Conservation (phyloP, 2,329 filamentous ascomycete species). For the Ophiognomonia clavigignenti-juglandacearum region DNA sequence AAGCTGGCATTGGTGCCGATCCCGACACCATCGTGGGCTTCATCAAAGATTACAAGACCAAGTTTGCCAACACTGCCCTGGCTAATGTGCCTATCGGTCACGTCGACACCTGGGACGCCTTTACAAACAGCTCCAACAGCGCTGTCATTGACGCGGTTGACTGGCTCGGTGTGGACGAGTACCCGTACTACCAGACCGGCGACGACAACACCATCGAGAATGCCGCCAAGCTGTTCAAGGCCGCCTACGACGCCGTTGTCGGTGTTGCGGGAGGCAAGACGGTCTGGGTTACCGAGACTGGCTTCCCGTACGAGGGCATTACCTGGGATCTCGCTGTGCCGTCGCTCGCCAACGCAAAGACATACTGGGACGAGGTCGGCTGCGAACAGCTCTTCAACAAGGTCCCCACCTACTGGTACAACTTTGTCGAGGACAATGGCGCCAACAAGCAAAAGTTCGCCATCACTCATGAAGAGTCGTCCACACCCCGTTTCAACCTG, state of each 20-base stretch:
- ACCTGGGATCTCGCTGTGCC: slow-evolving; percentile 12
- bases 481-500: slow-evolving; percentile 58
- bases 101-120: slow-evolving; percentile 85
- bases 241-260: slow-evolving; percentile 57
- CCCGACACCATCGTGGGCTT: slow-evolving; percentile 62
- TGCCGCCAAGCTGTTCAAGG: slow-evolving; percentile 62
- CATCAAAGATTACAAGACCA: slow-evolving; percentile 62
- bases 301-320: slow-evolving; percentile 11
- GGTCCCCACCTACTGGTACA: slow-evolving; percentile 72
- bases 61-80: slow-evolving; percentile 59
- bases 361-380: slow-evolving; percentile 75
- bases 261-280: slow-evolving; percentile 38
- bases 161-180: slow-evolving; percentile 80
- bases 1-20: slow-evolving; percentile 57
- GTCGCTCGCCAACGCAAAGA: slow-evolving; percentile 56
- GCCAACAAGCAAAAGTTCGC: slow-evolving; percentile 67
- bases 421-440: slow-evolving; percentile 60
- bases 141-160: slow-evolving; percentile 66
- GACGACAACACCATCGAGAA: slow-evolving; percentile 61
- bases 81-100: slow-evolving; percentile 64
- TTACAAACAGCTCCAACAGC: slow-evolving; percentile 67
- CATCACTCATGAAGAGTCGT: slow-evolving; percentile 51
- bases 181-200: slow-evolving; percentile 77
- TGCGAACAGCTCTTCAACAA: slow-evolving; percentile 61
- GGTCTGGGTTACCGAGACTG: slow-evolving; percentile 18